Percentiles rank a stretch among this genome's conserved stretches.
Conservation (phyloP, 1,284 basidiomycete species). For the Ceratobasidium sp. region DNA sequence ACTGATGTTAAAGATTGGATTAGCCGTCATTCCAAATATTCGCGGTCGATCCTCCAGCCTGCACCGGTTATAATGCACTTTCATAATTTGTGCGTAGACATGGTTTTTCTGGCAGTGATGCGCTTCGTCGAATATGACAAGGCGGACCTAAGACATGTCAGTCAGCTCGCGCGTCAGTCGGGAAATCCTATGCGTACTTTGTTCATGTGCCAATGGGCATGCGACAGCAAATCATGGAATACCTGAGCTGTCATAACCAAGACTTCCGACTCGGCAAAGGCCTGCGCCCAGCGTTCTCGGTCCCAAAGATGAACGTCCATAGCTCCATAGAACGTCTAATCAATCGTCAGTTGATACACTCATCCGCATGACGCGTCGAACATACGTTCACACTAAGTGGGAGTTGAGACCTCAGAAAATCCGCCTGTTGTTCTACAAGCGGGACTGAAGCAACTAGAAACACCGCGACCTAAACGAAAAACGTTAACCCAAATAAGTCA, state of each 20-base stretch:
- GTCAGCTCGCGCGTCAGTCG: neutral
- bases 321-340: constrained; percentile 76
- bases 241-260: constrained; percentile 90
- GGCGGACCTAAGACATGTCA: constrained; percentile 68
- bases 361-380: neutral
- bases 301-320: constrained; percentile 78
- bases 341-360: constrained; percentile 50
- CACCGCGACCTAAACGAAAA: constrained; percentile 50
- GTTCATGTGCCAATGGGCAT: constrained; percentile 80
- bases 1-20: constrained; percentile 82
- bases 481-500: constrained; percentile 61
- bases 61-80: constrained; percentile 73
- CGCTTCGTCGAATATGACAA: constrained; percentile 87
- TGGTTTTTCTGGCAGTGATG: constrained; percentile 71
- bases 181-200: constrained; percentile 59
- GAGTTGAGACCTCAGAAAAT: constrained; percentile 69
- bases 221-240: constrained; percentile 80
- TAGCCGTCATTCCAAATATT: constrained; percentile 91
- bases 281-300: constrained; percentile 69
- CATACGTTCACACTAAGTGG: constrained; percentile 68
- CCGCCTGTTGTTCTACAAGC: constrained; percentile 83
- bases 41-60: constrained; percentile 70
- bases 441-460: constrained; percentile 82
- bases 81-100: constrained; percentile 84
- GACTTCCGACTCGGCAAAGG: constrained; percentile 75